phyloP scores from a whole-genome alignment of 2,329 filamentous ascomycete species.

The Periglandula ipomoeae region DNA sequence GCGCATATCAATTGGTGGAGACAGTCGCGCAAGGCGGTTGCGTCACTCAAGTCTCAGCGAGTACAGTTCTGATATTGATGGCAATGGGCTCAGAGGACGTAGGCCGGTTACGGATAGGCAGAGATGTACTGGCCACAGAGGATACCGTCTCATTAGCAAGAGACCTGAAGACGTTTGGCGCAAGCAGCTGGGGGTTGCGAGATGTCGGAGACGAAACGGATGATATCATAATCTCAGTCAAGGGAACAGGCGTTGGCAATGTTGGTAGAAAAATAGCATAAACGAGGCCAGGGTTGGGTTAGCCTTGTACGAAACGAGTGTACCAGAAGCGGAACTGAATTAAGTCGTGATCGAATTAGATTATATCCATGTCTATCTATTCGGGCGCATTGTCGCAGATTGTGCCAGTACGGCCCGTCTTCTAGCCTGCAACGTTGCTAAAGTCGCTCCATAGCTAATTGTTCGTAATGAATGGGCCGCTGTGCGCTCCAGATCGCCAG shows the following conservation, averaged over 20 bases:
- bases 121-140: slow-evolving; percentile 72
- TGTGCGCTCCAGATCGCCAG: slow-evolving; percentile 35
- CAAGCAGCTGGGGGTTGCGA: slow-evolving; percentile 81
- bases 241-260: slow-evolving; percentile 88
- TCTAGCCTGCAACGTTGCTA: slow-evolving; percentile 41
- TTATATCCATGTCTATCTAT: slow-evolving; percentile 11
- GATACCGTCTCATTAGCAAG: slow-evolving; percentile 71
- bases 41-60: slow-evolving; percentile 60
- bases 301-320: background rate
- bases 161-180: slow-evolving; percentile 81
- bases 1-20: slow-evolving; percentile 83
- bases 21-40: slow-evolving; percentile 75
- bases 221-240: slow-evolving; percentile 81
- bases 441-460: slow-evolving; percentile 44
- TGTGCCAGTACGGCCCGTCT: slow-evolving; percentile 27
- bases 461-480: slow-evolving; percentile 43
- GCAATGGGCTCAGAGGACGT: slow-evolving; percentile 97
- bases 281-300: slow-evolving; percentile 9
- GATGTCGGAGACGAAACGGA: slow-evolving; percentile 58
- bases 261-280: slow-evolving; percentile 80
- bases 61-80: slow-evolving; percentile 80
- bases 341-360: background rate
- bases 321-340: background rate
- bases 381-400: slow-evolving; percentile 8
- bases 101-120: slow-evolving; percentile 72